Conservation (phyloP, 306 rosid species). For the Lathyrus aphaca region DNA sequence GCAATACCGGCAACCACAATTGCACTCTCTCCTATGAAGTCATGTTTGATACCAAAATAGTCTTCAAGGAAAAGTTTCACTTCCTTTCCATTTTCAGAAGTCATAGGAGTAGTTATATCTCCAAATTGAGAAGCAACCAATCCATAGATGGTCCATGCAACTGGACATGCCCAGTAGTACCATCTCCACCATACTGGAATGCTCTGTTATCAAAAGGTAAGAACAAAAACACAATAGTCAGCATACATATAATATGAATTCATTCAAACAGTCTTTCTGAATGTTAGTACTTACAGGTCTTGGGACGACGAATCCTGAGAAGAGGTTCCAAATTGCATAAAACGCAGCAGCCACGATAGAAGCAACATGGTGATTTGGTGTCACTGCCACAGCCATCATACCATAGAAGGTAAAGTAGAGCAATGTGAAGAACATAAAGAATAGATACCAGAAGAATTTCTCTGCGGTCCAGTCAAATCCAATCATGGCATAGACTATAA, state of each 20-base stretch:
- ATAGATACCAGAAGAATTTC: conserved; percentile 63
- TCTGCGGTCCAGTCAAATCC: conserved; percentile 61
- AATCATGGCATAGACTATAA: conserved; percentile 66
- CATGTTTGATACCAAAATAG: conserved; percentile 52
- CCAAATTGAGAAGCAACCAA: conserved; percentile 69
- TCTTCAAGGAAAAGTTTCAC: conserved; percentile 38
- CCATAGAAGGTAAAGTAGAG: conserved; percentile 71
- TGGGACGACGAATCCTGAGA: conserved; percentile 58
- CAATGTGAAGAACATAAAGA: conserved; percentile 63
- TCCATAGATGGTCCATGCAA: conserved; percentile 79
- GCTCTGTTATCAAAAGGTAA: conserved; percentile 11
- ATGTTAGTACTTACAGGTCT: conserved; percentile 51
- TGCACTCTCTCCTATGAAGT: conserved; percentile 49
- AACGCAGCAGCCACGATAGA: conserved; percentile 60
- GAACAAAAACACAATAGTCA: neutral
- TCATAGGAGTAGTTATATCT: conserved; percentile 28
- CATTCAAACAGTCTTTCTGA: neutral
- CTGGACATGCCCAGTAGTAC: conserved; percentile 81
- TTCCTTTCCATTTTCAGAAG: neutral
- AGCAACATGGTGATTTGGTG: conserved; percentile 65
- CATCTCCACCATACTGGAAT: conserved; percentile 80
- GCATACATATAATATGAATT: neutral
- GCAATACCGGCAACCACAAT: conserved; percentile 43
- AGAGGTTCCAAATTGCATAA: conserved; percentile 63
- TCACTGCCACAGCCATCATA: conserved; percentile 61